These are phyloP conservation scores for Apodospora peruviana DNA, from an alignment of 495 filamentous ascomycete genomes.

Conservation along the genomic window DNA sequence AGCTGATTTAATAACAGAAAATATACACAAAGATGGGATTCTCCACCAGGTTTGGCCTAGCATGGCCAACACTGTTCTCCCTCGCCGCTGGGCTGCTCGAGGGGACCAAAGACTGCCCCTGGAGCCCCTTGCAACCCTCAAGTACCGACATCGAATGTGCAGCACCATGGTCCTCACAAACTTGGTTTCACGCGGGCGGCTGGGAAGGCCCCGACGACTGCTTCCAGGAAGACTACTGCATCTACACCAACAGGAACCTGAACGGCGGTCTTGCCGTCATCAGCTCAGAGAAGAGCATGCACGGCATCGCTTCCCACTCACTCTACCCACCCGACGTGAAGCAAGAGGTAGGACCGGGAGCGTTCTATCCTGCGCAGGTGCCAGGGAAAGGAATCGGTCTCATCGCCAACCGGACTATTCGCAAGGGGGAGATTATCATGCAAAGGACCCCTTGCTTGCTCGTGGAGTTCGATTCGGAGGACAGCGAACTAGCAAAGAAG, in stretches of 20 bases:
- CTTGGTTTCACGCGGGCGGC: too few species aligned
- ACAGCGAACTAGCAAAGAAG: constrained; percentile 19
- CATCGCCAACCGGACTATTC: constrained; percentile 33
- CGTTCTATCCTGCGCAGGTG: constrained; percentile 24
- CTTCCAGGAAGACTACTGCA: constrained; percentile 29
- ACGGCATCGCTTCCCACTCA: constrained; percentile 13
- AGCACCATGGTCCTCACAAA: neutral
- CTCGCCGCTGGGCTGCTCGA: too few species aligned
- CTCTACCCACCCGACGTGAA: constrained; percentile 5
- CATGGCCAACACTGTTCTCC: too few species aligned
- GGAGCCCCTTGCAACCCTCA: neutral
- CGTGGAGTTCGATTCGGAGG: constrained; percentile 18
- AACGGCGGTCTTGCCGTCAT: constrained; percentile 29
- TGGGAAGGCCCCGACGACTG: constrained; percentile 36
- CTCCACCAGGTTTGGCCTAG: too few species aligned
- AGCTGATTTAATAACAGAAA: too few species aligned
- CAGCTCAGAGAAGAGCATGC: constrained; percentile 23
- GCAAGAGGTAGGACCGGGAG: constrained; percentile 1
- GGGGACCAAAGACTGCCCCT: neutral
- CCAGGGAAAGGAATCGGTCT: constrained; percentile 36
- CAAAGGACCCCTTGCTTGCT: constrained; percentile 25
- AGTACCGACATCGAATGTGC: neutral
- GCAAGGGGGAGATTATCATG: constrained; percentile 33
- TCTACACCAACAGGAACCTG: constrained; percentile 23
- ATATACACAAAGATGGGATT: too few species aligned